Evolutionary conservation across 768 basidiomycete genomes (phyloP), one percentile per base, ranked within the genome.

Genomic region (Podaxis sp.): DNA sequence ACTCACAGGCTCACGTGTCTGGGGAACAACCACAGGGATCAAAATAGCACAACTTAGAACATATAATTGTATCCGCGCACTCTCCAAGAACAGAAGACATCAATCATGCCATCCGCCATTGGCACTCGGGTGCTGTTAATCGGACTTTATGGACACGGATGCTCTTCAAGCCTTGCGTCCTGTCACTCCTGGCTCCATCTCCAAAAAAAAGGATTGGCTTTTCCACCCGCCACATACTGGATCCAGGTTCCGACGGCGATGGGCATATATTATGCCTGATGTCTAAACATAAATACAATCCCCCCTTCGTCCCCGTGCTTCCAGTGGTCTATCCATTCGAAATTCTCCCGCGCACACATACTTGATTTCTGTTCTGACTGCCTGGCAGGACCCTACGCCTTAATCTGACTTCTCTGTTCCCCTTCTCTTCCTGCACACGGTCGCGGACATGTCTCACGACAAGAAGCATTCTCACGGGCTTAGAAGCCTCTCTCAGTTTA

Each of bases 61-160:
- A n/a, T 17, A 33, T n/a, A 59, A 59, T 49, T 59, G 46, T 51
- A 52, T 52, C 58, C 58, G 58, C 19, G 48, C 48, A 39, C n/a
- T 17, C 55, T 40, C 40, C 12, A n/a, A 30, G 38, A 40, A 39
- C 36, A 56, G 12, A 40, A 11, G 19, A 4, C 11, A 55, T 39
- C 54, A 55, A 28, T 15, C 36, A 52, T 19, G 17, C 52, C 48
- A 59, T 40, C 11, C 26, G 19, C 17, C 24, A 33, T 33, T 42
- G 19, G 36, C 39, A 39, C 58, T 40, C 61, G 61, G 61, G 54
- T 63, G 61, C 61, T 63, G 38, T 62, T 48, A 39, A 26, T 22
- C n/a, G 44, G 52, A n/a, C 15, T 22, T 11, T 42, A 40, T 17
- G 12, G 42, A 39, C 53, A 51, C 61, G 61, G 61, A 48, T 63